Base-by-base conservation (phyloP, 257 asterid species). In the Petrea volubilis region DNA sequence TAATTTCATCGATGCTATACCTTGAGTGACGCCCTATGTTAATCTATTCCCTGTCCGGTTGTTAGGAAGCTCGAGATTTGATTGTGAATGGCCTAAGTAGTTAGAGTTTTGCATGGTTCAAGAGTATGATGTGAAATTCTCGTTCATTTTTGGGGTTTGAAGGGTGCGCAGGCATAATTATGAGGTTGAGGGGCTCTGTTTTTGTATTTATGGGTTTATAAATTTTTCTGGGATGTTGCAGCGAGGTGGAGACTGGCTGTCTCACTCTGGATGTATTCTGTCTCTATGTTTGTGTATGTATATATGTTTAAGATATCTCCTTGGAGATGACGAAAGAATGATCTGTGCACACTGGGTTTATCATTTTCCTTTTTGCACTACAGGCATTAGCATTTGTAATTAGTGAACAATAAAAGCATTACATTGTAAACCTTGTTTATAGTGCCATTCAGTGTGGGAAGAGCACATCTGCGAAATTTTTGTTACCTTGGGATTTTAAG, bases 141-240 rank as follows among this genome's bases (percentile, higher is more conserved):
- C 55, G 59, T 55, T 74, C 55, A 17, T 50, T 64, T 11, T 9
- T 46, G 74, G 68, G 46, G 77, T 63, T 50, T 75, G 71, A 56
- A 68, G 46, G 38, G 46, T 31, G 44, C 11, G 50, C 24, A 18
- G 28, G 33, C 49, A 23, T 56, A 41, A 47, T 58, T 58, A n/a
- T 64, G 18, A 47, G 36, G 36, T 28, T 29, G 56, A 7, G 25
- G 28, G 17, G 4, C 18, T 58, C 36, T 40, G 43, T 38, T 31
- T 60, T 25, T 21, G 14, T 61, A 64, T 25, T 52, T 50, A 21
- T 52, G n/a, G n/a, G 25, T 55, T 24, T 47, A 63, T 41, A 62
- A 51, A 5, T 61, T 60, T 40, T 23, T 13, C 21, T 31, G 18
- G 28, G 27, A 14, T 17, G 64, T 27, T 9, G 33, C n/a, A 46